These are phyloP conservation scores for Cunninghamia lanceolata DNA, from an alignment of 75 land plant genomes.

Conservation along the genomic window DNA sequence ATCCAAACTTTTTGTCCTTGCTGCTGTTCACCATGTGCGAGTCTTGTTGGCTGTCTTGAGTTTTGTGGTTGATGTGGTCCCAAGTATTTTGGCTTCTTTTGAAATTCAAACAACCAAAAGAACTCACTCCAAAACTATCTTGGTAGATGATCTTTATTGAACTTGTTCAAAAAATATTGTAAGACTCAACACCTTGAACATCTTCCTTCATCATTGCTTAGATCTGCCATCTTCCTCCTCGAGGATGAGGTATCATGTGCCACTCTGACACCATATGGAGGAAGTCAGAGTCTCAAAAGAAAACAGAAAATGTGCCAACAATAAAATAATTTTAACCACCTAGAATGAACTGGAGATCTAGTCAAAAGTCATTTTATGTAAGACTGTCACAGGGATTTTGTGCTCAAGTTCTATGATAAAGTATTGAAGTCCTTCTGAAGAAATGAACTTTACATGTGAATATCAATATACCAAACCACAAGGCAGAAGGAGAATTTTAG, in stretches of 20 bases:
- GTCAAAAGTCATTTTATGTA: no score
- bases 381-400: not conserved
- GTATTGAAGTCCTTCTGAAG: not conserved
- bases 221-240: not conserved
- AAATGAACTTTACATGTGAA: not conserved
- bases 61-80: not conserved
- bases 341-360: no score
- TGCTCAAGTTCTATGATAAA: not conserved
- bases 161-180: no score
- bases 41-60: not conserved
- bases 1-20: not conserved
- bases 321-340: no score
- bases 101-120: no score
- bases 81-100: not conserved
- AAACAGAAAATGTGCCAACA: no score
- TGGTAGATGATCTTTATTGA: not conserved
- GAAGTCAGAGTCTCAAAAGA: no score
- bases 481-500: not conserved
- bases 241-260: no score
- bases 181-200: not conserved
- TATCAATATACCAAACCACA: not conserved
- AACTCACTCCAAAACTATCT: not conserved
- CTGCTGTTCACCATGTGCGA: not conserved
- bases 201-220: not conserved
- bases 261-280: no score